Evolutionary conservation across 257 asterid genomes (phyloP).

Genomic region (Jacaranda mimosifolia): DNA sequence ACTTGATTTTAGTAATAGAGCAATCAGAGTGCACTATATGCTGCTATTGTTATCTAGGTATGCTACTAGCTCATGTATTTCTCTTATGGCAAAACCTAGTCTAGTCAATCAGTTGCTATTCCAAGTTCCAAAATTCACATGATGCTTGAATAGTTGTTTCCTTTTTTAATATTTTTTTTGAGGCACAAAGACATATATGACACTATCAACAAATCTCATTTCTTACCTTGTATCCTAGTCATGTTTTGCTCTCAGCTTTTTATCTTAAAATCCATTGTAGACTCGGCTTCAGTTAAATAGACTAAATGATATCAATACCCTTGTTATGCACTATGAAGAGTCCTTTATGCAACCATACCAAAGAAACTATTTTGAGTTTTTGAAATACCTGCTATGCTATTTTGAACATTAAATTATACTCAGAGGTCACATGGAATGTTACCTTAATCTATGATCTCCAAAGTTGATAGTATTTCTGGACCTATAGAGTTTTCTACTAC

Average conservation of each 20-base stretch:
- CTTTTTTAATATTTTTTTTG: background rate
- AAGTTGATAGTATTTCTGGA: slow-evolving; percentile 33
- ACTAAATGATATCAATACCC: slow-evolving; percentile 18
- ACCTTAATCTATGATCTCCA: slow-evolving; percentile 35
- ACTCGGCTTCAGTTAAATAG: background rate
- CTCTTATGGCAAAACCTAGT: background rate
- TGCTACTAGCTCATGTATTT: background rate
- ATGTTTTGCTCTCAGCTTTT: background rate
- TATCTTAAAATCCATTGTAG: no score
- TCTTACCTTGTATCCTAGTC: background rate
- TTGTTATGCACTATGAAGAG: background rate
- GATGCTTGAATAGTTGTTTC: background rate
- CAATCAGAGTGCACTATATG: background rate
- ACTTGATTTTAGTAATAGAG: background rate
- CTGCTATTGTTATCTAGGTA: no score
- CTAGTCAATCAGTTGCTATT: background rate
- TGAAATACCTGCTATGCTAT: slow-evolving; percentile 4
- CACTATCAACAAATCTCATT: background rate
- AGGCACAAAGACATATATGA: background rate
- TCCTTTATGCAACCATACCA: background rate
- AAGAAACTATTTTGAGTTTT: slow-evolving; percentile 16
- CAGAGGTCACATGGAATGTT: slow-evolving; percentile 6
- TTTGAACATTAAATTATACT: background rate
- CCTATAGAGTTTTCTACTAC: slow-evolving; percentile 48
- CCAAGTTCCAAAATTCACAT: no score